phyloP scores from a whole-genome alignment of 495 filamentous ascomycete species.

The Aspergillus ellipticus region DNA sequence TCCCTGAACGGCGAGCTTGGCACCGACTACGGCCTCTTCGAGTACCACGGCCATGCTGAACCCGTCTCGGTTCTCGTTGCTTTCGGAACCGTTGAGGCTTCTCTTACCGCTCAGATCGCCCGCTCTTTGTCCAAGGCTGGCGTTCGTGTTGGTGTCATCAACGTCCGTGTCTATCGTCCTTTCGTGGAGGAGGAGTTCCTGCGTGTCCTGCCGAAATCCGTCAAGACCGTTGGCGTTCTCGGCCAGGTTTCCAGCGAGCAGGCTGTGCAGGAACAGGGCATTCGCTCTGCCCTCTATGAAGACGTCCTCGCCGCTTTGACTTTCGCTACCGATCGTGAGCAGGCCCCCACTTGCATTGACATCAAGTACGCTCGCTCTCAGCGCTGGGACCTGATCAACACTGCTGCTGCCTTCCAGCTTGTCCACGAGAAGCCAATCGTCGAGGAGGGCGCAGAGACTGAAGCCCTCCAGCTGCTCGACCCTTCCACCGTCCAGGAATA shows the following conservation, averaged over 20 bases:
- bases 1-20: constrained; percentile 90
- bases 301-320: constrained; percentile 83
- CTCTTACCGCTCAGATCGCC: constrained; percentile 79
- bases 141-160: constrained; percentile 77
- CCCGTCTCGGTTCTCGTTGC: constrained; percentile 81
- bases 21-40: constrained; percentile 86
- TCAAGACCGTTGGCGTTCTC: constrained; percentile 65
- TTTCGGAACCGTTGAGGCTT: constrained; percentile 86
- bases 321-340: constrained; percentile 64
- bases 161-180: constrained; percentile 88
- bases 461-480: constrained; percentile 46
- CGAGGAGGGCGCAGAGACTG: constrained; percentile 30
- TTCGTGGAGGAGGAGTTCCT: constrained; percentile 94
- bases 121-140: constrained; percentile 65
- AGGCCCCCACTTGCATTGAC: constrained; percentile 63
- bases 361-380: constrained; percentile 84
- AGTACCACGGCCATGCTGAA: constrained; percentile 82
- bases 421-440: constrained; percentile 53
- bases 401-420: constrained; percentile 64
- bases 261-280: constrained; percentile 59
- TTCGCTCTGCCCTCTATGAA: constrained; percentile 78
- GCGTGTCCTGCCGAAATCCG: constrained; percentile 68
- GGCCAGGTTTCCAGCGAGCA: constrained; percentile 58
- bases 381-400: constrained; percentile 74
- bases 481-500: constrained; percentile 65